These are phyloP conservation scores for Myriosclerotinia duriaeana DNA, from an alignment of 2,329 filamentous ascomycete genomes.

Conservation along the genomic window DNA sequence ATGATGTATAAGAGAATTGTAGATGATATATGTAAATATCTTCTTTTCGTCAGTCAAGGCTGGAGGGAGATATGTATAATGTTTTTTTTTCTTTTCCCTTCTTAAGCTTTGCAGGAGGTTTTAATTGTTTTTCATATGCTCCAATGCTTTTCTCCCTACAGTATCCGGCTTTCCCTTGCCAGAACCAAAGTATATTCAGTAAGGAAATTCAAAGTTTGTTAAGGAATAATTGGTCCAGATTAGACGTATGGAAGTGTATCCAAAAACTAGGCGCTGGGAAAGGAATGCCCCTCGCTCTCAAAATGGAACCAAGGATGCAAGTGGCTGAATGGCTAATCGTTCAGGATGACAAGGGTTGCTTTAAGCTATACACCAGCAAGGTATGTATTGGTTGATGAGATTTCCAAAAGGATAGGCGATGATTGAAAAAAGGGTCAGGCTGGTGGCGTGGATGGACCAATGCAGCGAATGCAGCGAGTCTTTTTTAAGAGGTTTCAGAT, in stretches of 20 bases:
- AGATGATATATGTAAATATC: constrained; percentile 16
- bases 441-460: constrained; percentile 22
- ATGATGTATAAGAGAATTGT: constrained; percentile 10
- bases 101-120: constrained; percentile 12
- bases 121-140: constrained; percentile 22
- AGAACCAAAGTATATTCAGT: constrained; percentile 21
- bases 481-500: constrained; percentile 20
- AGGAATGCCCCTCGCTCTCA: constrained; percentile 25
- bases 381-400: constrained; percentile 8
- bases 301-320: constrained; percentile 23
- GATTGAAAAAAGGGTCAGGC: constrained; percentile 18
- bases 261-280: constrained; percentile 23
- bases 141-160: constrained; percentile 21
- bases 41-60: constrained; percentile 10
- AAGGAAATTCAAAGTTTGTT: constrained; percentile 19
- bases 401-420: constrained; percentile 7
- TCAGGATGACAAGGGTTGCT: constrained; percentile 18
- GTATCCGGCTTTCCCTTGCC: constrained; percentile 19
- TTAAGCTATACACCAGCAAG: constrained; percentile 15
- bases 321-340: constrained; percentile 20
- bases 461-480: constrained; percentile 19
- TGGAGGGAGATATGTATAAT: constrained; percentile 21
- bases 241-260: neutral
- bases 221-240: constrained; percentile 18
- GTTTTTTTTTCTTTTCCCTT: constrained; percentile 9